Conservation (phyloP, 2,329 filamentous ascomycete genomes). For the Dothideomycetes sp. region DNA sequence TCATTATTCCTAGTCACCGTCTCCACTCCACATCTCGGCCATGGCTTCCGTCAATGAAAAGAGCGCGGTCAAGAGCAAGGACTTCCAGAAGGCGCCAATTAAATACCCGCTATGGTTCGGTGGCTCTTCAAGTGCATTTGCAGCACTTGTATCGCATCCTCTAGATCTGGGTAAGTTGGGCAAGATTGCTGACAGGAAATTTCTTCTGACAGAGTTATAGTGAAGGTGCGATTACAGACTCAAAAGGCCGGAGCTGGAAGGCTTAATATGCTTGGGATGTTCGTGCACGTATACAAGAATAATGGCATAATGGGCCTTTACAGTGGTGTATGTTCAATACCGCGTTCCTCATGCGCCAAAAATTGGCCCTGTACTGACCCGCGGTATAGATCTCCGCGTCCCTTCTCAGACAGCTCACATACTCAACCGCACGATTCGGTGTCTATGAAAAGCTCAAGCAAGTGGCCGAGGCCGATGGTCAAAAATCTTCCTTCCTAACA, state of each 20-base stretch:
- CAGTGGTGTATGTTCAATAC: conserved; percentile 54
- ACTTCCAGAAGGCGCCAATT: conserved; percentile 29
- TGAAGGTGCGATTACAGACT: conserved; percentile 76
- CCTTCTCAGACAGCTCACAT: conserved; percentile 81
- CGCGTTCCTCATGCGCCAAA: not conserved
- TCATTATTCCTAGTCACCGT: not conserved
- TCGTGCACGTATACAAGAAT: conserved; percentile 65
- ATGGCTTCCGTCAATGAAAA: not conserved
- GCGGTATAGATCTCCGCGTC: conserved; percentile 54
- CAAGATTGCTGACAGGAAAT: not conserved
- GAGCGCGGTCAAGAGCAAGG: conserved; percentile 26
- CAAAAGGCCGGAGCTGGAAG: conserved; percentile 49
- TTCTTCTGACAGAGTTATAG: not conserved
- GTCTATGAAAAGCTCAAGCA: conserved; percentile 89
- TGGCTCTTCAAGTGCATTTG: conserved; percentile 84
- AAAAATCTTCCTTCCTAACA: conserved; percentile 56
- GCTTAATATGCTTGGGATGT: conserved; percentile 70
- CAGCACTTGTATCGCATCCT: conserved; percentile 84
- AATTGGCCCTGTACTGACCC: conserved; percentile 2
- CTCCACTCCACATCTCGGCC: not conserved
- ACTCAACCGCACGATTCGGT: conserved; percentile 92
- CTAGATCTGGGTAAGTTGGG: conserved; percentile 68
- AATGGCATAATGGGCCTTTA: conserved; percentile 78
- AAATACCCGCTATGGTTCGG: conserved; percentile 70
- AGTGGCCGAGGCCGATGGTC: conserved; percentile 42